phyloP scores from a whole-genome alignment of 257 asterid genomes.

The Cruciata laevipes region DNA sequence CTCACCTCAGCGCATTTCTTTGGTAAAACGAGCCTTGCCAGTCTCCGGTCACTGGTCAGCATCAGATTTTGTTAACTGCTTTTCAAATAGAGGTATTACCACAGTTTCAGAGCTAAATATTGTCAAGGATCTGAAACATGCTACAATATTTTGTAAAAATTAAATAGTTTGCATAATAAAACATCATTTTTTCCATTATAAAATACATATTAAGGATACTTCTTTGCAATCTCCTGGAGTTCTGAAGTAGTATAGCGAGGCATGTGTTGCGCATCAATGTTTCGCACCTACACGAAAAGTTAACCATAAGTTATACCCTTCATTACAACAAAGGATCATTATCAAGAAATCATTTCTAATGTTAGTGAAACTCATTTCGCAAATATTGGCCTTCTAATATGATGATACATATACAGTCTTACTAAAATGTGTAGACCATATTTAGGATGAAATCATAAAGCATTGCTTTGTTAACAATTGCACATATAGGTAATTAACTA shows the following conservation, averaged over 20 bases:
- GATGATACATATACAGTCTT: neutral
- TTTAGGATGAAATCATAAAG: neutral
- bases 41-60: conserved; percentile 47
- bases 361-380: neutral
- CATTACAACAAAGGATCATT: neutral
- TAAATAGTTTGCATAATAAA: too few relatives aligned
- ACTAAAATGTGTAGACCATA: too few relatives aligned
- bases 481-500: too few relatives aligned
- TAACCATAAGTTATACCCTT: neutral
- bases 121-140: conserved; percentile 33
- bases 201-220: conserved; percentile 40
- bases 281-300: conserved; percentile 41
- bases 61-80: conserved; percentile 44
- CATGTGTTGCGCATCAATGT: conserved; percentile 39
- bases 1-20: conserved; percentile 67
- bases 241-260: conserved; percentile 42
- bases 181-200: too few relatives aligned
- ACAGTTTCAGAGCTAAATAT: conserved; percentile 38
- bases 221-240: conserved; percentile 37
- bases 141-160: too few relatives aligned
- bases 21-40: conserved; percentile 58
- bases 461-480: too few relatives aligned
- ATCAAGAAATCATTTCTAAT: neutral
- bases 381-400: too few relatives aligned
- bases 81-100: conserved; percentile 57